Conservation (phyloP, 2,329 filamentous ascomycete genomes). For the Ceratocystis smalleyi region DNA sequence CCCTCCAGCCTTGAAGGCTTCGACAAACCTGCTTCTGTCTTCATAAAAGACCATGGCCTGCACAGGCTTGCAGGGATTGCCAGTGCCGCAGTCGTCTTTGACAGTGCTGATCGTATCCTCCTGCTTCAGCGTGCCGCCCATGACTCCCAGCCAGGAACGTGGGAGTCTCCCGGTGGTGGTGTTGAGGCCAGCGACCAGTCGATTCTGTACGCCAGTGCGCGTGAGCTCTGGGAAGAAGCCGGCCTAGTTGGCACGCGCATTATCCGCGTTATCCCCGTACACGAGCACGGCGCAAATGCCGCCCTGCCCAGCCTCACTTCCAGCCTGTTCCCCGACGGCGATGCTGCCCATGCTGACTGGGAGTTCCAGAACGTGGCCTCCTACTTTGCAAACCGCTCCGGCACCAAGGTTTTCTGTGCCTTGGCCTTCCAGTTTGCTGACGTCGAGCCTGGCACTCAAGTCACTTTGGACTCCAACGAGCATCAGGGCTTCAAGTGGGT, state of each 20-base stretch:
- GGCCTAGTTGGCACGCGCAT: conserved; percentile 26
- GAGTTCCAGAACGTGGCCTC: conserved; percentile 7
- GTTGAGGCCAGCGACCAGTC: conserved; percentile 29
- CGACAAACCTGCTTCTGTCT: conserved; percentile 17
- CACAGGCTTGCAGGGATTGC: conserved; percentile 22
- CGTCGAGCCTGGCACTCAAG: conserved; percentile 17
- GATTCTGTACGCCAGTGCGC: conserved; percentile 30
- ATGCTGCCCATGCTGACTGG: conserved; percentile 9
- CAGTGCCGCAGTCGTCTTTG: conserved; percentile 25
- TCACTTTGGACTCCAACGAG: conserved; percentile 28
- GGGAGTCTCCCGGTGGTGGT: conserved; percentile 37
- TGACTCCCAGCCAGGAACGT: conserved; percentile 31
- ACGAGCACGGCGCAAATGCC: conserved; percentile 16
- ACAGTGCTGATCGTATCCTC: conserved; percentile 25
- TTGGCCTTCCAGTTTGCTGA: conserved; percentile 28
- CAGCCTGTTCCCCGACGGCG: conserved; percentile 1
- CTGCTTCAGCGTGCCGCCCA: conserved; percentile 32
- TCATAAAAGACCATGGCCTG: conserved; percentile 16
- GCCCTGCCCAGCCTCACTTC: conserved; percentile 6
- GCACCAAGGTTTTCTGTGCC: conserved; percentile 22
- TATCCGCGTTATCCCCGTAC: conserved; percentile 22
- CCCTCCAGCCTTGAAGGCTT: conserved; percentile 18
- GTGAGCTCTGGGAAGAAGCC: conserved; percentile 35
- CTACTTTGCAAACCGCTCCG: conserved; percentile 25
- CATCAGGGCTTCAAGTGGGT: conserved; percentile 29